Evolutionary conservation across 345 rosid genomes (phyloP).

Genomic region (Eucalyptus melliodora): DNA sequence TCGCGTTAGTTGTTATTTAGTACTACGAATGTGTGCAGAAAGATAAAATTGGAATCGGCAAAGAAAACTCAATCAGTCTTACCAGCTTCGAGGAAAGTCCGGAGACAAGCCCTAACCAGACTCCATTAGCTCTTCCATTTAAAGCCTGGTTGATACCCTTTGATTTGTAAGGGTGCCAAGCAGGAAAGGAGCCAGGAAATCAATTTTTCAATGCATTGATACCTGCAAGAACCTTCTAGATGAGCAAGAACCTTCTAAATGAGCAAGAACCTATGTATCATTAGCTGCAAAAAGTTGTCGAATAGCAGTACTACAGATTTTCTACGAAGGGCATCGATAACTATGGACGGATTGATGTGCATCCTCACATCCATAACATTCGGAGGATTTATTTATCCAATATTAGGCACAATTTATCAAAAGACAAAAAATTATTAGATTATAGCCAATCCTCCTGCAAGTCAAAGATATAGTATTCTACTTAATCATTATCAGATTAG

Average conservation of each 20-base stretch:
- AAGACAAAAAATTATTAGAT: too few species aligned
- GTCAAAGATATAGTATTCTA: too few species aligned
- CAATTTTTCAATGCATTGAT: background rate
- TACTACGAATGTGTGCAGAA: background rate
- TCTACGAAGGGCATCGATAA: background rate
- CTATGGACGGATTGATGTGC: background rate
- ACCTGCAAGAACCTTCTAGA: background rate
- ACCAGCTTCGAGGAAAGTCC: too few species aligned
- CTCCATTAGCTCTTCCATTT: background rate
- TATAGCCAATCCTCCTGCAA: too few species aligned
- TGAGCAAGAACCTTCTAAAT: too few species aligned
- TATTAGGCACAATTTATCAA: too few species aligned
- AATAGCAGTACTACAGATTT: background rate
- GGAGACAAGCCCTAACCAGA: too few species aligned
- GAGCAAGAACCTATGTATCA: too few species aligned
- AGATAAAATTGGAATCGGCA: background rate
- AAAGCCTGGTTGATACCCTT: background rate
- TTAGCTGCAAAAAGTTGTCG: too few species aligned
- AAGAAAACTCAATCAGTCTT: background rate
- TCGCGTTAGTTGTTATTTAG: background rate
- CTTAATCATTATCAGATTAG: too few species aligned
- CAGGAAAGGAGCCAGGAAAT: background rate
- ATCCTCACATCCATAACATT: background rate
- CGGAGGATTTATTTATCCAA: background rate
- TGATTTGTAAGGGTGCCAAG: background rate